A percentile compares a stretch with the other conserved stretches of the same genome.
phyloP scores from a whole-genome alignment of 208 protist genomes.

The Leishmania gerbilli region DNA sequence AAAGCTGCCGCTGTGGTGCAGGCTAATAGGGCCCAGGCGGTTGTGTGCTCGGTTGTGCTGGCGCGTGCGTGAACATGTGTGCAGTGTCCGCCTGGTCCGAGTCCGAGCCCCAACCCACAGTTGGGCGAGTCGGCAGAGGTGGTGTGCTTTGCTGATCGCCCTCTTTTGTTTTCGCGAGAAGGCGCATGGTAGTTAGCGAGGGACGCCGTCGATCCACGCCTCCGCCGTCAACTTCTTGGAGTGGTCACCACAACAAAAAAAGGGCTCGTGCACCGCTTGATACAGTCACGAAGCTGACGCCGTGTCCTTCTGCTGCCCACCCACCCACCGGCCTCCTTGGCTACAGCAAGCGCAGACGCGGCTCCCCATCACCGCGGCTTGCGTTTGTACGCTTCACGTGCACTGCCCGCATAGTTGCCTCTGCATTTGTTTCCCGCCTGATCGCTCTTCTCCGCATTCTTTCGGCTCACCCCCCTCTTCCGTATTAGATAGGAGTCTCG shows the following conservation, averaged over 20 bases:
- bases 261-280: neutral
- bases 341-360: neutral
- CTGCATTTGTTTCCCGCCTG: neutral
- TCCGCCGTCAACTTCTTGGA: neutral
- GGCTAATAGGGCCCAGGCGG: neutral
- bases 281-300: neutral
- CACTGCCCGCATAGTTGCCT: neutral
- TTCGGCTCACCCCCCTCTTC: neutral
- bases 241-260: neutral
- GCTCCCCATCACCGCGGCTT: neutral
- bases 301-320: neutral
- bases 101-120: neutral
- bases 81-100: neutral
- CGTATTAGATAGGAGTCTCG: neutral
- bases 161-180: neutral
- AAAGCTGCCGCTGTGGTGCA: slow-evolving; percentile 3
- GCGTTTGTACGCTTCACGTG: neutral
- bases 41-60: neutral
- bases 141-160: neutral
- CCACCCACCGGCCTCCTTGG: too few relatives aligned
- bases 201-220: neutral
- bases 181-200: neutral
- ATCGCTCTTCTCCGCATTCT: neutral
- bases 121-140: neutral
- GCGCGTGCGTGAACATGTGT: neutral